Evolutionary conservation across 345 rosid species (phyloP), one percentile per base, ranked within the genome.

Genomic region (Murraya koenigii): DNA sequence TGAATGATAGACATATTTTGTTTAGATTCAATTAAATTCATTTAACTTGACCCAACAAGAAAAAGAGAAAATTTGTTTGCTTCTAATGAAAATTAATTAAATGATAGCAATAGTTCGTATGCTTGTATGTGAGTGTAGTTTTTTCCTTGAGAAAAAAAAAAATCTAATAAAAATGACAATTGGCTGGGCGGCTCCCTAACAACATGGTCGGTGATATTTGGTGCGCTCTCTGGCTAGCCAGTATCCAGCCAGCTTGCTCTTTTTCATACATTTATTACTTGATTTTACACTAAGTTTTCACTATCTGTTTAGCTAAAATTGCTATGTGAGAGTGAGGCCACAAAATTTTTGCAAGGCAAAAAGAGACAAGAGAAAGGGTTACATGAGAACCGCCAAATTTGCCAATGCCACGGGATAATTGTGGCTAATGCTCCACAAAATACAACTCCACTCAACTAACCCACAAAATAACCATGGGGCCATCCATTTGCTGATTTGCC

Each of bases 331-430:
- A 72, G 62, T 22, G 39, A n/a, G 23, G 10, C 35, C 56, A 52
- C 36, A 70, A 6, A 6, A n/a, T 19, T 9, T 17, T 15, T 20
- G 23, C 4, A 65, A 7, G 41, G 49, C 61, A 78, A 44, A 80
- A 75, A 69, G 49, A 79, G 83, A 77, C 82, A 85, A 77, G 70
- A 79, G 28, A 73, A 54, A 82, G 82, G 86, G 87, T 79, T 80
- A 17, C 55, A 49, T 0, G 89, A 87, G 89, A 73, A 93, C 98
- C 94, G 93, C 91, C 94, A 84, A 88, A 74, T 75, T 63, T 75
- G 92, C 82, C 85, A 82, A 88, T 77, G 81, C 97, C 98, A 90
- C 92, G 70, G 75, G 84, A 85, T 82, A 64, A 59, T 41, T 78
- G 81, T 85, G 83, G 86, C 41, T 19, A 44, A 64, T 67, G 47